These are phyloP conservation scores for Termitomyces sp. DNA, from an alignment of 768 basidiomycete species.

Conservation along the genomic window DNA sequence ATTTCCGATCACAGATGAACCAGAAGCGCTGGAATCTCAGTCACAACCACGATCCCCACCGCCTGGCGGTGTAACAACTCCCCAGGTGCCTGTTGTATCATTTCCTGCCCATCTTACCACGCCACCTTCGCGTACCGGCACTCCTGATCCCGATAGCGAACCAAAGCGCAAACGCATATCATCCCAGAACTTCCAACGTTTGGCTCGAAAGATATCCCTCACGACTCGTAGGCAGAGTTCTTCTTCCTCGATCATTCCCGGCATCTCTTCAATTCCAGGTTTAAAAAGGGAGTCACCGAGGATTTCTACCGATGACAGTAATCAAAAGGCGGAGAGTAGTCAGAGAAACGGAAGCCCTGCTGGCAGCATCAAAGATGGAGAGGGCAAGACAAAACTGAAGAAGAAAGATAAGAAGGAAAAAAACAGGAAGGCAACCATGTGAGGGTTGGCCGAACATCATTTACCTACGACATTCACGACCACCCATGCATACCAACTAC, in stretches of 20 bases:
- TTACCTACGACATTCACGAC: slow-evolving; percentile 22
- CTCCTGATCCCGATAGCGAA: slow-evolving; percentile 70
- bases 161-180: slow-evolving; percentile 77
- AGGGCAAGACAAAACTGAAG: slow-evolving; percentile 28
- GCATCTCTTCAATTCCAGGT: slow-evolving; percentile 38
- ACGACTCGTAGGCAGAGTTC: slow-evolving; percentile 53
- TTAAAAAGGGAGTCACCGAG: slow-evolving; percentile 46
- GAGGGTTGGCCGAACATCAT: slow-evolving; percentile 7
- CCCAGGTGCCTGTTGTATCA: slow-evolving; percentile 46
- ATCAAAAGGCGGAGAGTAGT: slow-evolving; percentile 35
- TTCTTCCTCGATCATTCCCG: slow-evolving; percentile 45
- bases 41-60: slow-evolving; percentile 7
- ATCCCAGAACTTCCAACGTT: slow-evolving; percentile 80
- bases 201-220: slow-evolving; percentile 71
- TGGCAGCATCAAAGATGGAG: slow-evolving; percentile 45
- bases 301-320: slow-evolving; percentile 41
- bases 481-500: slow-evolving; percentile 11
- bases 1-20: slow-evolving; percentile 29
- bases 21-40: slow-evolving; percentile 1
- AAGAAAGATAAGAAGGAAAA: slow-evolving; percentile 62
- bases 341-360: slow-evolving; percentile 49
- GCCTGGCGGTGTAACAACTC: slow-evolving; percentile 16
- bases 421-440: slow-evolving; percentile 36
- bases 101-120: slow-evolving; percentile 56
- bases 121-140: slow-evolving; percentile 64